These are phyloP conservation scores for Globisporangium cystogenes DNA, from an alignment of 352 stramenopile species.

Conservation along the genomic window DNA sequence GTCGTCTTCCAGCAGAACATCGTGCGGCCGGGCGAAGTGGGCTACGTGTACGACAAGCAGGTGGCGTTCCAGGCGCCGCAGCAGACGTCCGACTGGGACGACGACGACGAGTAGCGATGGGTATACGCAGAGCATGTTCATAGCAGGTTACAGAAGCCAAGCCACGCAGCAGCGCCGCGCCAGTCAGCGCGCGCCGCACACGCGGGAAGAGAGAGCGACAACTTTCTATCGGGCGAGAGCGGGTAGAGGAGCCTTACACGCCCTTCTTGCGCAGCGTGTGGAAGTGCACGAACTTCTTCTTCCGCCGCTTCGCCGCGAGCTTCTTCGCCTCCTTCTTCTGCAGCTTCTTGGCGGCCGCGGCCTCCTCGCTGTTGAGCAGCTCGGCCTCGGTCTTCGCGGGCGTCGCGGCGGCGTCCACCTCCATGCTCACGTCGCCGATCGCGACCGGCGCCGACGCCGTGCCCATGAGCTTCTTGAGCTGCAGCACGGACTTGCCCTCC, in stretches of 20 bases:
- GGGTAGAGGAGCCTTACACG: constrained; percentile 33
- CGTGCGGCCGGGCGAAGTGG: constrained; percentile 40
- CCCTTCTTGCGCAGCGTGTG: constrained; percentile 86
- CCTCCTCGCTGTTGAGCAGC: constrained; percentile 42
- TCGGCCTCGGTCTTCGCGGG: constrained; percentile 37
- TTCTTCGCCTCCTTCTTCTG: constrained; percentile 59
- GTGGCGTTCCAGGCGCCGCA: constrained; percentile 38
- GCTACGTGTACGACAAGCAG: constrained; percentile 70
- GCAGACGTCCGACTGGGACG: constrained; percentile 57
- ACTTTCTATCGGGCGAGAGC: constrained; percentile 15
- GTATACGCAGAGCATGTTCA: constrained; percentile 50
- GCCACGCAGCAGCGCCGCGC: neutral
- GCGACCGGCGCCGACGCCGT: constrained; percentile 38
- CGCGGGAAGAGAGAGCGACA: neutral
- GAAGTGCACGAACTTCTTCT: constrained; percentile 86
- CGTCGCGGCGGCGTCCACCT: constrained; percentile 28
- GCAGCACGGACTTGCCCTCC: constrained; percentile 48
- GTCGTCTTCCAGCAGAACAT: constrained; percentile 60
- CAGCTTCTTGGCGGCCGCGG: constrained; percentile 28
- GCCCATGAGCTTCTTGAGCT: constrained; percentile 74
- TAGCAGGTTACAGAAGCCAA: constrained; percentile 31
- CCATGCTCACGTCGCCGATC: constrained; percentile 24
- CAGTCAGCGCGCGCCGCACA: neutral
- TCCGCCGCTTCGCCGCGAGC: constrained; percentile 33
- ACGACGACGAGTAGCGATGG: constrained; percentile 14